These are phyloP conservation scores for Ceratobasidium papillatum DNA, from an alignment of 1,284 basidiomycete genomes.

Conservation along the genomic window DNA sequence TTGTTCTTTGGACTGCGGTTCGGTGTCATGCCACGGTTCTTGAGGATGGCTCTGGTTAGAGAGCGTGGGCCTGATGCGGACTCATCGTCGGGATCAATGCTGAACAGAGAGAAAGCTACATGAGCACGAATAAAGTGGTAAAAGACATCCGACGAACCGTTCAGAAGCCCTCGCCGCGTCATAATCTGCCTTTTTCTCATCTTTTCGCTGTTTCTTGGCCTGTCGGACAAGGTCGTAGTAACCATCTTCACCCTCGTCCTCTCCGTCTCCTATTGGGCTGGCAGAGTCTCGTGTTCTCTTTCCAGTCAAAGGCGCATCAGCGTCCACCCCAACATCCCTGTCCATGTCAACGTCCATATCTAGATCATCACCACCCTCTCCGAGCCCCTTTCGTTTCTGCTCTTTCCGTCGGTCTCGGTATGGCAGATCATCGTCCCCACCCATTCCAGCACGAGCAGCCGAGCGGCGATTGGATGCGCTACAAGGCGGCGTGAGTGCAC, in stretches of 20 bases:
- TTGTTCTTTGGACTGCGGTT: slow-evolving; percentile 72
- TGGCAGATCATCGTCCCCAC: slow-evolving; percentile 91
- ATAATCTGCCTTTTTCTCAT: slow-evolving; percentile 81
- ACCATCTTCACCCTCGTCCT: slow-evolving; percentile 62
- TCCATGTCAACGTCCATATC: slow-evolving; percentile 65
- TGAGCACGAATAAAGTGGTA: not conserved
- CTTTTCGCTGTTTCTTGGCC: slow-evolving; percentile 74
- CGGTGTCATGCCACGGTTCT: slow-evolving; percentile 93
- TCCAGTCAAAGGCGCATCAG: slow-evolving; percentile 44
- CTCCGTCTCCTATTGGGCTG: slow-evolving; percentile 48
- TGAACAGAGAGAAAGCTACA: slow-evolving; percentile 48
- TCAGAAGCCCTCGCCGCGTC: slow-evolving; percentile 70
- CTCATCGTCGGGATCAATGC: slow-evolving; percentile 61
- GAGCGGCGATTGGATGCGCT: slow-evolving; percentile 58
- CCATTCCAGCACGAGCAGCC: slow-evolving; percentile 51
- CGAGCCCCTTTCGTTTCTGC: slow-evolving; percentile 62
- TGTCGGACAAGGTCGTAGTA: slow-evolving; percentile 91
- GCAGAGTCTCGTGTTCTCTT: slow-evolving; percentile 20
- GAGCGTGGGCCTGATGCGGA: slow-evolving; percentile 77
- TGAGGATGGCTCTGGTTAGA: slow-evolving; percentile 87
- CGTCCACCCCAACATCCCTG: slow-evolving; percentile 56
- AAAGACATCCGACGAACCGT: slow-evolving; percentile 61
- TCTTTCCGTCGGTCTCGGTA: slow-evolving; percentile 71
- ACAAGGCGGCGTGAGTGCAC: not conserved
- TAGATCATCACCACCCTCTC: slow-evolving; percentile 67